Percentiles rank a stretch among this genome's conserved stretches.
phyloP scores from a whole-genome alignment of 164 flowering plant species.

The Vitis riparia region DNA sequence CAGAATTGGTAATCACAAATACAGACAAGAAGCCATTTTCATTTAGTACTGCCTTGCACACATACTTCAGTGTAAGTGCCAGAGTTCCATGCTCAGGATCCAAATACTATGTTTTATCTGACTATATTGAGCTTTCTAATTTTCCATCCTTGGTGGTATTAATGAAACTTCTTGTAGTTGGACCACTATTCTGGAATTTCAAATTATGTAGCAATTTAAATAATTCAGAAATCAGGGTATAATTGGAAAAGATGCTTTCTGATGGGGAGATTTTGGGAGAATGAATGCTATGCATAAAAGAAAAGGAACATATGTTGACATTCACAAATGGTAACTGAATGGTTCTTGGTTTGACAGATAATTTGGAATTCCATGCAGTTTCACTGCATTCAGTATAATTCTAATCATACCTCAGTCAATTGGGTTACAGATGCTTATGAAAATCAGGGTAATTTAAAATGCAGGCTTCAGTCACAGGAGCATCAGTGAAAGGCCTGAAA shows the following conservation, averaged over 20 bases:
- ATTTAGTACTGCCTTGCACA: constrained; percentile 83
- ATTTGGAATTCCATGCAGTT: no score
- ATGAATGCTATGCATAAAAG: no score
- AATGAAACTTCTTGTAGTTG: background rate
- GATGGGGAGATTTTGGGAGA: background rate
- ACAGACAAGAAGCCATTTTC: constrained; percentile 75
- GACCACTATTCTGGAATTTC: no score
- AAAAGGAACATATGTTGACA: background rate
- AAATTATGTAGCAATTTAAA: no score
- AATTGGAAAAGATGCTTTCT: background rate
- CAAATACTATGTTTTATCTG: background rate
- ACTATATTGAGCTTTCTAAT: background rate
- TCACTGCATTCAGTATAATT: no score
- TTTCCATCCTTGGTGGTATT: background rate
- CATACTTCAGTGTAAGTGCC: constrained; percentile 82
- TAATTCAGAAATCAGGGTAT: no score
- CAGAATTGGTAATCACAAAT: constrained; percentile 72
- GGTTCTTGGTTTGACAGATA: background rate
- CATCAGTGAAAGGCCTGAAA: constrained; percentile 78
- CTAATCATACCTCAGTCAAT: background rate
- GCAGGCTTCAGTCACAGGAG: constrained; percentile 77
- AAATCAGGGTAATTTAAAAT: background rate
- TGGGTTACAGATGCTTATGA: background rate
- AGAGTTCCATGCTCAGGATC: constrained; percentile 1
- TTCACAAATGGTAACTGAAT: background rate